Evolutionary conservation across 2,329 filamentous ascomycete genomes (phyloP).

Genomic region (Diaporthe destruens): DNA sequence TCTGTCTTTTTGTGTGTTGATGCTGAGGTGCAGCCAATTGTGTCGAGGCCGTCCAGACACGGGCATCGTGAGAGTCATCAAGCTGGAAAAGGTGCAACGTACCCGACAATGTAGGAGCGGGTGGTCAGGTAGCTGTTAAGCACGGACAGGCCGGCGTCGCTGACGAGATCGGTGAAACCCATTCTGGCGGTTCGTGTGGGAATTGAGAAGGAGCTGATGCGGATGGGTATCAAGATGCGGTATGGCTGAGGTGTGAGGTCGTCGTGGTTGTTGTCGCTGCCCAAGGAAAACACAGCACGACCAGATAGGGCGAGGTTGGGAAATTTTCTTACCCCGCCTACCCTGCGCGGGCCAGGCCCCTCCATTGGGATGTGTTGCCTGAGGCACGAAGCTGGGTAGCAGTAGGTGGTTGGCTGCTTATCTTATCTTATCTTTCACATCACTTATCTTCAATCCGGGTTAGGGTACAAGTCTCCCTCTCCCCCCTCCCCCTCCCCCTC

Average conservation of each 20-base stretch:
- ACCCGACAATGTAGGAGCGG: constrained; percentile 83
- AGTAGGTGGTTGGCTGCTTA: neutral
- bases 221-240: constrained; percentile 6
- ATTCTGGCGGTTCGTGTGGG: constrained; percentile 40
- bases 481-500: neutral
- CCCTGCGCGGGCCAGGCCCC: neutral
- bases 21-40: constrained; percentile 67
- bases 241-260: constrained; percentile 16
- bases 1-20: constrained; percentile 73
- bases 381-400: constrained; percentile 19
- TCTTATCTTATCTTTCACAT: neutral
- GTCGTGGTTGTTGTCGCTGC: constrained; percentile 36
- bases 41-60: constrained; percentile 87
- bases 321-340: constrained; percentile 43
- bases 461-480: neutral
- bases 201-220: neutral
- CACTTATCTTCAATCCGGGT: neutral
- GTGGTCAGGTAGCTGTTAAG: constrained; percentile 76
- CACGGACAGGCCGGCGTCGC: constrained; percentile 53
- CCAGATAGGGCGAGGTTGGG: constrained; percentile 26
- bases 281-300: constrained; percentile 26
- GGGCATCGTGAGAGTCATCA: constrained; percentile 89
- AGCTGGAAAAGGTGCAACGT: constrained; percentile 58
- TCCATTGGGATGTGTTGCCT: constrained; percentile 31
- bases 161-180: constrained; percentile 49